phyloP scores from a whole-genome alignment of 345 rosid genomes.

The Salix udensis region DNA sequence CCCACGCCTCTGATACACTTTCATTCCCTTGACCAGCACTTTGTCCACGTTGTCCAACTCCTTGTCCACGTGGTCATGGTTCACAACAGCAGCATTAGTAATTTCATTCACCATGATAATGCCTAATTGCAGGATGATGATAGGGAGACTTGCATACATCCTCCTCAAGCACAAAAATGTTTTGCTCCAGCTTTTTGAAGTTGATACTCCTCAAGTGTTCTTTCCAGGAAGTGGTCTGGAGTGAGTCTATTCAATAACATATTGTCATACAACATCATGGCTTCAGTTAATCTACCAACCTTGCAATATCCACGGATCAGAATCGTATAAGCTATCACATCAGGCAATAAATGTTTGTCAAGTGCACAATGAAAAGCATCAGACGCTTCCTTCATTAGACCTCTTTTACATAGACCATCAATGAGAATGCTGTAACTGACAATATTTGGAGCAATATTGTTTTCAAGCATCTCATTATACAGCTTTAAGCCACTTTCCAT shows the following conservation, averaged over 20 bases:
- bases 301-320: constrained; percentile 51
- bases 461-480: constrained; percentile 45
- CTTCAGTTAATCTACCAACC: constrained; percentile 42
- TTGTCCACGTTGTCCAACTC: background rate
- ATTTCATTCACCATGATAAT: no score
- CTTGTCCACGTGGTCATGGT: background rate
- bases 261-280: constrained; percentile 29
- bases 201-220: constrained; percentile 32
- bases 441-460: constrained; percentile 38
- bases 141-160: background rate
- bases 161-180: background rate
- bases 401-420: constrained; percentile 47
- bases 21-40: no score
- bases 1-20: no score
- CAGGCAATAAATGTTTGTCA: constrained; percentile 35
- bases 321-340: constrained; percentile 44
- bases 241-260: constrained; percentile 38
- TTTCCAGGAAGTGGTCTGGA: constrained; percentile 39
- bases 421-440: constrained; percentile 50
- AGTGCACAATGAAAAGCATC: constrained; percentile 35
- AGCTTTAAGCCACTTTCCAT: constrained; percentile 38
- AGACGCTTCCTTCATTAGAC: constrained; percentile 40
- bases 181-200: constrained; percentile 10
- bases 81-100: no score
- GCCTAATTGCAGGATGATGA: no score